Percentiles rank a stretch among this genome's conserved stretches.
Evolutionary conservation across 2,329 filamentous ascomycete species (phyloP).

Genomic region (Fusarium nelsonii): DNA sequence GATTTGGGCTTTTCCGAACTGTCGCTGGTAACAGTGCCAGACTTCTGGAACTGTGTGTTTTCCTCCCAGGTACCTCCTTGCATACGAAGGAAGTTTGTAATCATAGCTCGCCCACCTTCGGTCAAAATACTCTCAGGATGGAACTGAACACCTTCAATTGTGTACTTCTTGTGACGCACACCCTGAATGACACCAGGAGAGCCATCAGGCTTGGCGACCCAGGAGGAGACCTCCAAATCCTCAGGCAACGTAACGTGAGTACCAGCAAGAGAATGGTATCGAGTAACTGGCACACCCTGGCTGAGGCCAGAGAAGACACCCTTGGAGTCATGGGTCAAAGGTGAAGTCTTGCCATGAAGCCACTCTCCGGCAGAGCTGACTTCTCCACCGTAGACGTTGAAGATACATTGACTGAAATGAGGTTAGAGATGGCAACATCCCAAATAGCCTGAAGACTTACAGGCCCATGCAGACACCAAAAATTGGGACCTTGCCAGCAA

Average conservation of each 20-base stretch:
- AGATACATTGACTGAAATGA: slow-evolving; percentile 85
- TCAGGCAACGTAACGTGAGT: slow-evolving; percentile 88
- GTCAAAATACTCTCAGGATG: slow-evolving; percentile 98
- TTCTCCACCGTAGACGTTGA: slow-evolving; percentile 90
- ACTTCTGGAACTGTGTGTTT: slow-evolving; percentile 70
- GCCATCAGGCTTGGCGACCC: slow-evolving; percentile 82
- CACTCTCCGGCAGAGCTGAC: slow-evolving; percentile 96
- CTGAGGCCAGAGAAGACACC: slow-evolving; percentile 89
- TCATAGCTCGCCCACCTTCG: slow-evolving; percentile 86
- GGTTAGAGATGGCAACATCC: not conserved
- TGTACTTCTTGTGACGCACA: slow-evolving; percentile 89
- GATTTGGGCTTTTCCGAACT: slow-evolving; percentile 47
- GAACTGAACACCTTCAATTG: slow-evolving; percentile 97
- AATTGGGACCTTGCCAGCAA: slow-evolving; percentile 93
- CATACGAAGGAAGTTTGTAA: slow-evolving; percentile 91
- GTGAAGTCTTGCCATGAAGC: slow-evolving; percentile 95
- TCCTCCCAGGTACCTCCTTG: slow-evolving; percentile 93
- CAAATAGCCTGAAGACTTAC: slow-evolving; percentile 61
- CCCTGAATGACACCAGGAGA: slow-evolving; percentile 94
- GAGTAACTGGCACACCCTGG: slow-evolving; percentile 86
- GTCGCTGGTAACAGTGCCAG: slow-evolving; percentile 48
- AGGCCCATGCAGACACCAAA: slow-evolving; percentile 99
- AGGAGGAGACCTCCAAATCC: slow-evolving; percentile 89
- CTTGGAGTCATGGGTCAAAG: slow-evolving; percentile 87
- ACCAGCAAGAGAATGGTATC: slow-evolving; percentile 96